Evolutionary conservation across 768 basidiomycete genomes (phyloP), one percentile per base, ranked within the genome.

Genomic region (Boletus vermiculosoides): DNA sequence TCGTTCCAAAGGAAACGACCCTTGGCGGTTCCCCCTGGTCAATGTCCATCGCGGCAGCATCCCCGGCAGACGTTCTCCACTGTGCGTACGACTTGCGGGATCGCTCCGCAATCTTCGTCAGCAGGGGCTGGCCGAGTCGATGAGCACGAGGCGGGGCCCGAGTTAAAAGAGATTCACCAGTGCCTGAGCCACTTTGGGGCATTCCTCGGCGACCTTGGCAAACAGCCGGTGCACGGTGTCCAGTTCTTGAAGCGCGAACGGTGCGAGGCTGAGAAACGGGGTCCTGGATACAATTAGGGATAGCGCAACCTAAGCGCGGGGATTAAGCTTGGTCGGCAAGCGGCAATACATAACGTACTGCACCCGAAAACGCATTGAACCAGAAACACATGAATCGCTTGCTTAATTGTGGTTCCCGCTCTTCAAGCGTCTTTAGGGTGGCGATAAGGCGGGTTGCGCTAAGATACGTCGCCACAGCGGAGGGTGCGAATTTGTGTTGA

Each of bases 331-430:
- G 45, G 41, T 36, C 8, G 25, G 11, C 45, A 45, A 31, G 30
- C 37, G 39, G 46, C 5, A 37, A 49, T 22, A 16, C 15, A 58
- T 42, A 76, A 45, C 85, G 71, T 67, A 87, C 87, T 56, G 84
- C 84, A 9, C 85, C 85, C 44, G 87, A 87, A 67, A 87, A 88
- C 20, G 82, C 77, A 64, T 90, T 87, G 56, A 86, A 85, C 88
- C 88, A 91, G 63, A 87, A 83, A 66, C 83, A 81, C 69, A 87
- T 78, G 61, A 87, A 86, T 31, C 88, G 79, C 50, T 80, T 79
- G 59, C 82, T 83, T 49, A 89, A 70, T 60, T 84, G 80, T 9
- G 83, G 80, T 65, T 87, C 82, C 58, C 80, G 77, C 39, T 79
- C 73, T 66, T 81, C 85, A 23, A 88, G 71, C 36, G 74, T 77